Evolutionary conservation across 495 filamentous ascomycete species (phyloP).

Genomic region (Penicillium malachiteum): DNA sequence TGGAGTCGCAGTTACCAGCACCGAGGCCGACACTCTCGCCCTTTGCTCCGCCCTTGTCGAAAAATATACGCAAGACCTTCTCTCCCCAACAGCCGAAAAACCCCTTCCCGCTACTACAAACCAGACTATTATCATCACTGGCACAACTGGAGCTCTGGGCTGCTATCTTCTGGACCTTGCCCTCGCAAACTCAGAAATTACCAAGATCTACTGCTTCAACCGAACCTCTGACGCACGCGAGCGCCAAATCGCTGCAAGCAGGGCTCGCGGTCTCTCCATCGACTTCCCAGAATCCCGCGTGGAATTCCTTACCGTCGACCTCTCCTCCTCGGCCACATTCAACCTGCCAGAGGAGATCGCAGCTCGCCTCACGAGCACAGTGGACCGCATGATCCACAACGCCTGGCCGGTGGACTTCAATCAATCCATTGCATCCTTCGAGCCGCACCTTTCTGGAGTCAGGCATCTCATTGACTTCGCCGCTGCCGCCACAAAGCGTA

Average conservation of each 20-base stretch:
- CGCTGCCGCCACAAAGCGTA: constrained; percentile 32
- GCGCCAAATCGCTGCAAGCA: constrained; percentile 14
- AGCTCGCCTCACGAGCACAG: constrained; percentile 32
- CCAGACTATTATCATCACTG: constrained; percentile 48
- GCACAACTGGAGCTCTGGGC: constrained; percentile 59
- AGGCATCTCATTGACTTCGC: constrained; percentile 51
- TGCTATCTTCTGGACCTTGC: constrained; percentile 54
- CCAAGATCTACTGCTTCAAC: constrained; percentile 57
- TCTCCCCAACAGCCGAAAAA: constrained; percentile 8
- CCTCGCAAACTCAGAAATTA: constrained; percentile 30
- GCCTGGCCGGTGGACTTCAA: constrained; percentile 67
- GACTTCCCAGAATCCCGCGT: constrained; percentile 14
- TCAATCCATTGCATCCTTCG: constrained; percentile 52
- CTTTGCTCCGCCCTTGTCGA: constrained; percentile 7
- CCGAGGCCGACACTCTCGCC: constrained; percentile 12
- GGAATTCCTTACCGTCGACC: constrained; percentile 50
- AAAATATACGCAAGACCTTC: constrained; percentile 24
- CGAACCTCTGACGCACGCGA: constrained; percentile 26
- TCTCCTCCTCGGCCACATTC: constrained; percentile 40
- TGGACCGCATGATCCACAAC: constrained; percentile 58
- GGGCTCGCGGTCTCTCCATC: constrained; percentile 7
- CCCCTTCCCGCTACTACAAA: not conserved
- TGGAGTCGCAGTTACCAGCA: not conserved
- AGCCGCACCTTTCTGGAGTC: constrained; percentile 51
- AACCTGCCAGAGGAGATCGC: constrained; percentile 41